These are phyloP conservation scores for Pseudocercospora macadamiae DNA, from an alignment of 2,329 filamentous ascomycete species.

Conservation along the genomic window DNA sequence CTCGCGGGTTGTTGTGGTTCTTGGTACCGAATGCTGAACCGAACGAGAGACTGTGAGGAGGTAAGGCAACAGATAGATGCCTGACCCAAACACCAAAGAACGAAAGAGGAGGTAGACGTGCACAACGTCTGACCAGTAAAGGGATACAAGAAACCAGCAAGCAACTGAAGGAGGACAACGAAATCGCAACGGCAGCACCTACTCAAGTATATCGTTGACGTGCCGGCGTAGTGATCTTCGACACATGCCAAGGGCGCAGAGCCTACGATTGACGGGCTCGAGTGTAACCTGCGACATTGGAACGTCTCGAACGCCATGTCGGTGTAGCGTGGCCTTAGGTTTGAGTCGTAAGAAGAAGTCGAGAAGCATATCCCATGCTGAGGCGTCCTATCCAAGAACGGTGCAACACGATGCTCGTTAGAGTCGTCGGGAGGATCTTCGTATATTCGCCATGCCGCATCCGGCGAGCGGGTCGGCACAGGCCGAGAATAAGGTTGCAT, in stretches of 20 bases:
- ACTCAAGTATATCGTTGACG: background rate
- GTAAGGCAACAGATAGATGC: conserved; percentile 1
- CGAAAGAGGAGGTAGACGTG: conserved; percentile 25
- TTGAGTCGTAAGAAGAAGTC: conserved; percentile 15
- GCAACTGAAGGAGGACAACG: background rate
- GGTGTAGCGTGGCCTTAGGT: conserved; percentile 13
- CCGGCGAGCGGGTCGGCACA: background rate
- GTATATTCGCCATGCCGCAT: background rate
- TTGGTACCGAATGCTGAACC: background rate
- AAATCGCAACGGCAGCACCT: background rate
- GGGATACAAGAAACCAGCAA: background rate
- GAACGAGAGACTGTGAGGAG: conserved; percentile 6
- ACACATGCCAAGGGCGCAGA: background rate
- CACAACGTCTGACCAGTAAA: background rate
- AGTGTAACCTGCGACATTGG: conserved; percentile 4
- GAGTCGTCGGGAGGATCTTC: background rate
- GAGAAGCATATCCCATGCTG: conserved; percentile 12
- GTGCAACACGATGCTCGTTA: background rate
- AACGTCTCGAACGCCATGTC: conserved; percentile 15
- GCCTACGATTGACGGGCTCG: background rate
- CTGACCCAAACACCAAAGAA: conserved; percentile 7
- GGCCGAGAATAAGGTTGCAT: conserved; percentile 5
- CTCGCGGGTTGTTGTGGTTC: conserved; percentile 1
- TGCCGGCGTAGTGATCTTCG: conserved; percentile 1
- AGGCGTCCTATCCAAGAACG: conserved; percentile 6